Conservation (phyloP, 2,329 filamentous ascomycete species). For the Alternaria arborescens region DNA sequence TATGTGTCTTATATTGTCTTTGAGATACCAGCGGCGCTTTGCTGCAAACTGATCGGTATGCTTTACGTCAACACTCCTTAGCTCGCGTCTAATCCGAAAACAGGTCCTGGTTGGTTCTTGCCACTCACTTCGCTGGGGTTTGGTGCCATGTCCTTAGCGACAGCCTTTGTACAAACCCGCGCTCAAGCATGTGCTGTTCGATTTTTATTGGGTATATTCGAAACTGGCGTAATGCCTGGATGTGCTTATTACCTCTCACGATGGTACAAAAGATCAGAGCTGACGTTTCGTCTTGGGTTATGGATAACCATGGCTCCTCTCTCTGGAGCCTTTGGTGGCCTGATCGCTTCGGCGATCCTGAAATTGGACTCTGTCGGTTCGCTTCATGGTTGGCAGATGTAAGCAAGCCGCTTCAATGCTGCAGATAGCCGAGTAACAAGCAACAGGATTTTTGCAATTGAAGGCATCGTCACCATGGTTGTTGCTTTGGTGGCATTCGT, state of each 20-base stretch:
- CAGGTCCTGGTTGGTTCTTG: slow-evolving; percentile 72
- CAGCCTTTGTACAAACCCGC: slow-evolving; percentile 67
- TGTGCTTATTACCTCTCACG: slow-evolving; percentile 75
- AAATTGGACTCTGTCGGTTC: slow-evolving; percentile 64
- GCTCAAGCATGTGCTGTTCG: slow-evolving; percentile 65
- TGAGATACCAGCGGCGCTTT: slow-evolving; percentile 71
- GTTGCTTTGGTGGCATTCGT: slow-evolving; percentile 66
- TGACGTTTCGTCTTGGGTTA: slow-evolving; percentile 69
- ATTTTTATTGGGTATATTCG: slow-evolving; percentile 70
- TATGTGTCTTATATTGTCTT: slow-evolving; percentile 76
- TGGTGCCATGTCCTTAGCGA: slow-evolving; percentile 67
- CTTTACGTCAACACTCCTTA: neutral
- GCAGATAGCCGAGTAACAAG: neutral
- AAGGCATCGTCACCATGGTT: slow-evolving; percentile 68
- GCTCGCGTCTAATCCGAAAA: neutral
- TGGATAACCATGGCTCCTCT: slow-evolving; percentile 74
- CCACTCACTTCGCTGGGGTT: slow-evolving; percentile 68
- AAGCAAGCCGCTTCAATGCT: neutral
- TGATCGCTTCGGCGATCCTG: slow-evolving; percentile 67
- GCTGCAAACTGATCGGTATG: slow-evolving; percentile 70
- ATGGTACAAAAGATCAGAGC: slow-evolving; percentile 73
- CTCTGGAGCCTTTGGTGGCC: slow-evolving; percentile 72
- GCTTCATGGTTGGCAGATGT: slow-evolving; percentile 67
- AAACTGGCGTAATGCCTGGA: slow-evolving; percentile 74
- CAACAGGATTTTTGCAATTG: slow-evolving; percentile 67